Evolutionary conservation across 768 basidiomycete genomes (phyloP).

Genomic region (Tricholomella constricta): DNA sequence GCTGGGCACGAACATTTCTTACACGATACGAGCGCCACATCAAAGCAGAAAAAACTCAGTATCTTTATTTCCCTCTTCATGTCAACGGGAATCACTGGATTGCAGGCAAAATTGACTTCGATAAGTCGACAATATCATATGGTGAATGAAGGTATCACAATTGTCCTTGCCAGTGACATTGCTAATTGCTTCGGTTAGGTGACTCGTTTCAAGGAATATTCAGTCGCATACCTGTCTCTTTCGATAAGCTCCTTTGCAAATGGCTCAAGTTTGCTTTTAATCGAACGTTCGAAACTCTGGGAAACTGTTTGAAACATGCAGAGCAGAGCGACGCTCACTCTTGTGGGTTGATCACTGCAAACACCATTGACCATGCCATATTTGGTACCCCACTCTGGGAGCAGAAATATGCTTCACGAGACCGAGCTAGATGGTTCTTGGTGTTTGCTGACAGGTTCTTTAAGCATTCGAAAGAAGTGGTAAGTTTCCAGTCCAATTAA

Average conservation of each 20-base stretch:
- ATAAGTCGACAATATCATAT: conserved; percentile 6
- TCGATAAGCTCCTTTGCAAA: background rate
- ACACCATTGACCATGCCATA: background rate
- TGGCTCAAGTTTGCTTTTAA: background rate
- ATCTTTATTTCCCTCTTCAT: conserved; percentile 18
- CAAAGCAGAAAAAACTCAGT: background rate
- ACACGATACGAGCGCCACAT: conserved; percentile 4
- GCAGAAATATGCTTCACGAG: no score
- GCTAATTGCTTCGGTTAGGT: background rate
- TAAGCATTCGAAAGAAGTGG: no score
- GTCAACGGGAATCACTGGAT: conserved; percentile 25
- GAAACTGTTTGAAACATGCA: background rate
- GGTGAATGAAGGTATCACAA: conserved; percentile 4
- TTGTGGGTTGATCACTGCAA: background rate
- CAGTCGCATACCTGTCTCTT: background rate
- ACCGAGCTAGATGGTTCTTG: no score
- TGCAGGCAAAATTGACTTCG: conserved; percentile 16
- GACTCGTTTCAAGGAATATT: background rate
- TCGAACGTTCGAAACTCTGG: background rate
- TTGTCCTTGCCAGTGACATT: background rate
- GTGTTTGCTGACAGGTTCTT: no score
- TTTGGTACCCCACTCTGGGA: background rate
- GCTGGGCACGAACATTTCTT: background rate
- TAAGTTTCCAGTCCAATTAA: no score
- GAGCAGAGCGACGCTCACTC: background rate